Evolutionary conservation across 352 stramenopile species (phyloP).

Genomic region (Paralagenidium karlingii): DNA sequence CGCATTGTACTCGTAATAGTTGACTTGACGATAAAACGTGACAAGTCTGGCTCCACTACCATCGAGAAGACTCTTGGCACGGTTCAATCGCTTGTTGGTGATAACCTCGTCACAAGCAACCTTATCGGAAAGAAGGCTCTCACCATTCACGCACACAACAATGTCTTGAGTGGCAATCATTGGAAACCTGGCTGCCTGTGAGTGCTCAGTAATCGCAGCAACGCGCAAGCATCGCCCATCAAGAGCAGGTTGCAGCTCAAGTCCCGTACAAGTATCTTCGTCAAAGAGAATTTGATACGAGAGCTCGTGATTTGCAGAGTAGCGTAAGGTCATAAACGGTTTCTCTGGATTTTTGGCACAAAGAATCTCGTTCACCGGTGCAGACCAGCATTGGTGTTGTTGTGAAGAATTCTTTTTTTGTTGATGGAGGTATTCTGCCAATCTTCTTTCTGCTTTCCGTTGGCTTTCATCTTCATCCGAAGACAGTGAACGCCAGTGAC

Average conservation of each 20-base stretch:
- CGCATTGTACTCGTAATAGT: too few species aligned
- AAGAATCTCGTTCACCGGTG: too few species aligned
- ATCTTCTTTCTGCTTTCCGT: too few species aligned
- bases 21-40: constrained; percentile 28
- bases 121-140: constrained; percentile 10
- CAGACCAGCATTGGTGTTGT: too few species aligned
- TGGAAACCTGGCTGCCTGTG: constrained; percentile 20
- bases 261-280: constrained; percentile 19
- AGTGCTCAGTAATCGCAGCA: constrained; percentile 13
- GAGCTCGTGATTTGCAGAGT: constrained; percentile 46
- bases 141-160: constrained; percentile 25
- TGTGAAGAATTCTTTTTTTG: too few species aligned
- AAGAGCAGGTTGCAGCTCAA: constrained; percentile 36
- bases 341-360: too few species aligned
- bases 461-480: too few species aligned
- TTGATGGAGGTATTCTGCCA: too few species aligned
- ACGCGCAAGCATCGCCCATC: constrained; percentile 38
- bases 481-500: too few species aligned
- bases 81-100: constrained; percentile 10
- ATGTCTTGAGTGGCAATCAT: constrained; percentile 40
- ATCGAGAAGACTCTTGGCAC: constrained; percentile 15
- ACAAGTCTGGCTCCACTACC: constrained; percentile 14
- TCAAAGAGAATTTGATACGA: constrained; percentile 48
- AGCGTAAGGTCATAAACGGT: constrained; percentile 28
- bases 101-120: constrained; percentile 14